These are phyloP conservation scores for Cerioporus squamosus DNA, from an alignment of 1,284 basidiomycete species.

Conservation along the genomic window DNA sequence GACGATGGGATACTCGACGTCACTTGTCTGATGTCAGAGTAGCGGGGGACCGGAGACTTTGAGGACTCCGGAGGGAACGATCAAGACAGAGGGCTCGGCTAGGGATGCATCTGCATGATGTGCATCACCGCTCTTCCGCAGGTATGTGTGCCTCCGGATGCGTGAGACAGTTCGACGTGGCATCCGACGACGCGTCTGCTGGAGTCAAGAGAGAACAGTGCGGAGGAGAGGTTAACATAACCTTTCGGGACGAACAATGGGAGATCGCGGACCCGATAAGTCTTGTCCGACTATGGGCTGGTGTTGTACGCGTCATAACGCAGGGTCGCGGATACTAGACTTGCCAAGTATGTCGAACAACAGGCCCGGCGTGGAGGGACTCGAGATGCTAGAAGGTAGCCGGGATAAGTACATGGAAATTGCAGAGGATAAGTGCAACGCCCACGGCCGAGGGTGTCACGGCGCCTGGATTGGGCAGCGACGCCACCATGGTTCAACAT, in stretches of 20 bases:
- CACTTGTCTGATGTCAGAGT: conserved; percentile 9
- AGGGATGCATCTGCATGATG: conserved; percentile 6
- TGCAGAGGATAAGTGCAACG: background rate
- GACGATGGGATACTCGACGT: conserved; percentile 10
- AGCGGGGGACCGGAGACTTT: background rate
- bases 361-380: background rate
- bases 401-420: background rate
- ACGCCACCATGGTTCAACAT: background rate
- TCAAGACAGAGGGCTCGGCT: conserved; percentile 8
- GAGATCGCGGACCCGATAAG: conserved; percentile 9
- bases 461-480: no score
- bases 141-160: background rate
- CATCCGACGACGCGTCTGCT: background rate
- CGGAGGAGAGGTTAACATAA: background rate
- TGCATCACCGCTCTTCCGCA: no score
- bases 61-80: background rate
- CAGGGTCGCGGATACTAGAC: conserved; percentile 6
- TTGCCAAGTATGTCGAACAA: conserved; percentile 19
- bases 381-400: no score
- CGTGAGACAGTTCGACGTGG: background rate
- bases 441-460: background rate
- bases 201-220: background rate
- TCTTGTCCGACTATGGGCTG: conserved; percentile 7
- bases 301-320: conserved; percentile 12
- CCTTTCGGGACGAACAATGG: conserved; percentile 15